Evolutionary conservation across 176 grass and related monocot genomes (phyloP).

Genomic region (Oryza brachyantha): DNA sequence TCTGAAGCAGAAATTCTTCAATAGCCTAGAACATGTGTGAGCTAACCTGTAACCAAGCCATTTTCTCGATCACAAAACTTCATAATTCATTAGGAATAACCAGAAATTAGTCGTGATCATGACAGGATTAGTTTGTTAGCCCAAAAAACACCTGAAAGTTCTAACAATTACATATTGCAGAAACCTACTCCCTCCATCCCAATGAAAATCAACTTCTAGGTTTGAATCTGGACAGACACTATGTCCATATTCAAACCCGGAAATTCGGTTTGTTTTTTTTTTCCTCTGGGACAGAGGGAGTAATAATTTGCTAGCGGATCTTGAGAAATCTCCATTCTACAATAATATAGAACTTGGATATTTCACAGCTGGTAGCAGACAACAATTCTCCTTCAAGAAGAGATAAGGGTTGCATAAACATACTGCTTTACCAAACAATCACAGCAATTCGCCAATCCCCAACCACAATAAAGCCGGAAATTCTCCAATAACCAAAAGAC

Average conservation of each 20-base stretch:
- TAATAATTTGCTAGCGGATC: neutral
- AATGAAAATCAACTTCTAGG: too few species aligned
- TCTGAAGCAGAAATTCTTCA: slow-evolving; percentile 28
- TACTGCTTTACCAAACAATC: neutral
- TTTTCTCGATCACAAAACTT: neutral
- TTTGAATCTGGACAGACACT: too few species aligned
- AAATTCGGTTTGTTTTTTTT: too few species aligned
- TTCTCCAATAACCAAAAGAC: neutral
- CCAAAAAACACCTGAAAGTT: neutral
- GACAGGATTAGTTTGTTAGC: neutral
- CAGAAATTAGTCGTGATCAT: neutral
- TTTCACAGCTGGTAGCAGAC: neutral
- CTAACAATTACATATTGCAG: neutral
- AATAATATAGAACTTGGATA: neutral
- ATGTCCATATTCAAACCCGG: too few species aligned
- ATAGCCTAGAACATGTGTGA: slow-evolving; percentile 31
- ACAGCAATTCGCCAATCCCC: neutral
- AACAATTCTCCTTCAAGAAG: neutral
- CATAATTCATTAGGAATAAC: neutral
- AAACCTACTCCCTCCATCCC: too few species aligned
- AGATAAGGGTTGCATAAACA: neutral
- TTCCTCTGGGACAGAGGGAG: too few species aligned
- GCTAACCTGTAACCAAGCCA: slow-evolving; percentile 23
- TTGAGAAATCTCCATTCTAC: neutral
- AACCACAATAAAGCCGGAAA: neutral